Base-by-base conservation (phyloP, 1,284 basidiomycete genomes). In the Volvariella surrecta region DNA sequence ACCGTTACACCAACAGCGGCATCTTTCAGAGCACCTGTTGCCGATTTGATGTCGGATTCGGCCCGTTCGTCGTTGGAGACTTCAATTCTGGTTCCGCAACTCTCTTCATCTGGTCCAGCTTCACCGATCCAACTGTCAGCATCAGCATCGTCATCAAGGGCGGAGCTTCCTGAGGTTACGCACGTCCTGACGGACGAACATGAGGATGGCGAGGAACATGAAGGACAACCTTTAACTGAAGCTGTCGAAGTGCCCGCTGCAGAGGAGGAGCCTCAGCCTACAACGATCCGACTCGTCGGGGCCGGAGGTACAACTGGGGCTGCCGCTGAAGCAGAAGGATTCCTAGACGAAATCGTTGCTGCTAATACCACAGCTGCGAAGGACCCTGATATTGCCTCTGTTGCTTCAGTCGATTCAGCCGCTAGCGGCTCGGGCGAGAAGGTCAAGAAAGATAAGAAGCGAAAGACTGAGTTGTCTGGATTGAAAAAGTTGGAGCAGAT, bases 251-350 rank as follows among this genome's bases (percentile, higher is more conserved):
- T 52, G 18, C 45, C 52, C 18, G 52, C 52, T 21, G 34, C 43
- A n/a, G 59, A 57, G 7, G 51, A 58, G 19, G 52, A 48, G 15
- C 53, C 48, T 39, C 58, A 59, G 19, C 59, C 64, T 43, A 59
- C 63, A 3, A 76, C 76, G 4, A 68, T 82, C 45, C 71, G 75
- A 35, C 58, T 81, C n/a, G 67, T 82, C 13, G 78, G 76, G 17
- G 73, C 70, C 3, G 72, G 71, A 19, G 73, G 71, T 28, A 52
- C 58, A 19, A 71, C 70, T 20, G 73, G 70, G 28, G 50, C 58
- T 18, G 54, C 64, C 30, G 68, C 68, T 19, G 53, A 60, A 13
- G 52, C 58, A 20, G 44, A 51, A 13, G 49, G 56, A 31, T 52
- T 58, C 9, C 9, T 31, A 18, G 16, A 17, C 1, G 37, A 45